Base-by-base conservation (phyloP, 805 yeast genomes). In the Ogataea henricii region DNA sequence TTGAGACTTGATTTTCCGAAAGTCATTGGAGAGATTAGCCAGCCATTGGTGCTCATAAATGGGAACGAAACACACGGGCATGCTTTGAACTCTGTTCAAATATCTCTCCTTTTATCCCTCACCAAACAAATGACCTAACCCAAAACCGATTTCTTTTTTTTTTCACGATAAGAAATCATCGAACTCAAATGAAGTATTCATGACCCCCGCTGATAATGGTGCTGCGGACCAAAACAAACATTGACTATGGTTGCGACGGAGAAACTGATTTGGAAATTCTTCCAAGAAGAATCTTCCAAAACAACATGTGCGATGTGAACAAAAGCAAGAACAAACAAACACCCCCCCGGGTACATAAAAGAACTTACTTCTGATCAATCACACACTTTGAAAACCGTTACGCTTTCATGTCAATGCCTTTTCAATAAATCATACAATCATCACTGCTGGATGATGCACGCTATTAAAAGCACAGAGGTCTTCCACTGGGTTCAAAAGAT, bases 361-460 rank as follows among this genome's bases (percentile, higher is more conserved):
- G 42, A 45, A 45, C 20, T 38, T 47, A 39, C 44, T 32, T 17
- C 22, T 32, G 32, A 13, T 16, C 23, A 18, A 21, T 5, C 10
- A 17, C 34, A 18, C 34, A 18, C 27, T 25, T 9, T 30, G 23
- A 14, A 17, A 33, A 39, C 17, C 21, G 46, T 32, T 30, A 35
- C 34, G 20, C 5, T 22, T 34, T n/a, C 30, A 27, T 7, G 18
- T 44, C 37, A 10, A 29, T 41, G 45, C 48, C 47, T 45, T 43
- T 45, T 39, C 34, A 36, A 43, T 47, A 52, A 47, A 26, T 47
- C 46, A 46, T 40, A 48, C 51, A 48, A 60, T 56, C 71, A 67
- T 59, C 68, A 48, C 70, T 66, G 71, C 71, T 67, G 70, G 68
- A 67, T 64, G 68, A 64, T 67, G 71, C 71, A 67, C 69, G 58